phyloP scores from a whole-genome alignment of 176 grass and related monocot species.

The Oropetium thomaeum region DNA sequence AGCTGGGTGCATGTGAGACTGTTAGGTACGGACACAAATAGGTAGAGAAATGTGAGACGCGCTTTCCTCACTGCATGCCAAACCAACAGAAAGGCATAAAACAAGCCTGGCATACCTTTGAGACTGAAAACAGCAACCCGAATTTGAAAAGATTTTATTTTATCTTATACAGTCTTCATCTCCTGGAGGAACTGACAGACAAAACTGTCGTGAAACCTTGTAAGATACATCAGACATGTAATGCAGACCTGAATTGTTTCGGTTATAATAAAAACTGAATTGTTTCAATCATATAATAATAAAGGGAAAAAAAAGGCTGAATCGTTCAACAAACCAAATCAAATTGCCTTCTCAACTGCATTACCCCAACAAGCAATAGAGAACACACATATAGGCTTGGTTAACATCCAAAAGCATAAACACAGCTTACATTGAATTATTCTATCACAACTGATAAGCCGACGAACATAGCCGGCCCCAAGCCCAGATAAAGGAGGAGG shows the following conservation, averaged over 20 bases:
- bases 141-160: not conserved
- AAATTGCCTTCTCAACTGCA: not conserved
- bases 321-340: not conserved
- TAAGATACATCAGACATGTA: not conserved
- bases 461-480: no score
- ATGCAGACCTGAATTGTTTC: not conserved
- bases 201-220: no score
- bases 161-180: not conserved
- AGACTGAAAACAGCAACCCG: not conserved
- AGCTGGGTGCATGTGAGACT: slow-evolving; percentile 36
- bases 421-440: not conserved
- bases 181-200: slow-evolving; percentile 4
- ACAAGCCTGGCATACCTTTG: not conserved
- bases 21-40: slow-evolving; percentile 35
- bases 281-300: not conserved
- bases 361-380: not conserved
- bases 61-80: slow-evolving; percentile 10
- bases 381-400: not conserved
- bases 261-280: not conserved
- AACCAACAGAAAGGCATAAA: not conserved
- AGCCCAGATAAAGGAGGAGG: no score
- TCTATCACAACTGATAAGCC: not conserved
- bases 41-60: slow-evolving; percentile 12
- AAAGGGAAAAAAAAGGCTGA: not conserved
- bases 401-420: not conserved